phyloP scores from a whole-genome alignment of 495 filamentous ascomycete genomes.

The Bacidia rubella region DNA sequence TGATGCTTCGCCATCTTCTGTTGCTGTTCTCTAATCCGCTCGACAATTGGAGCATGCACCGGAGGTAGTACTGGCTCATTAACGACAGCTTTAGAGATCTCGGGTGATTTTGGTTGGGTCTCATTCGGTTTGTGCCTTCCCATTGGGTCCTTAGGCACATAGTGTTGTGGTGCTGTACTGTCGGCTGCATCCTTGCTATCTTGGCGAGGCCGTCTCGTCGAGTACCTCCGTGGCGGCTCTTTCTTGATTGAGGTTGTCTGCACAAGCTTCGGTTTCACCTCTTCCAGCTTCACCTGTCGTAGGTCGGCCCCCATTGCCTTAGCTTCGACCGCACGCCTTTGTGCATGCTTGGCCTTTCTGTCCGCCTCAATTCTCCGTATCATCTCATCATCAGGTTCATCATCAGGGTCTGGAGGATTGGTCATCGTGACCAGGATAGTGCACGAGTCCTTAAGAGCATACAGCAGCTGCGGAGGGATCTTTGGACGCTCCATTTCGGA shows the following conservation, averaged over 20 bases:
- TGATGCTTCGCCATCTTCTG: background rate
- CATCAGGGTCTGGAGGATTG: slow-evolving; percentile 17
- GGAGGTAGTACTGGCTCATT: slow-evolving; percentile 9
- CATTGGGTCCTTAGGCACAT: slow-evolving; percentile 5
- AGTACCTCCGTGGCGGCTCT: slow-evolving; percentile 10
- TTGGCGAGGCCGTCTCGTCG: slow-evolving; percentile 8
- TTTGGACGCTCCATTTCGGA: slow-evolving; percentile 18
- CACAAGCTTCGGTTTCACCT: slow-evolving; percentile 8
- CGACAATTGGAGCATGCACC: slow-evolving; percentile 15
- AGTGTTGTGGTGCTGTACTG: background rate
- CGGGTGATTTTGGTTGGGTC: background rate
- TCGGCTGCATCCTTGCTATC: slow-evolving; percentile 4
- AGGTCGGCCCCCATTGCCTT: slow-evolving; percentile 5
- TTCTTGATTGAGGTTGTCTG: slow-evolving; percentile 1
- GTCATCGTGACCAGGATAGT: slow-evolving; percentile 18
- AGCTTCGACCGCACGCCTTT: slow-evolving; percentile 7
- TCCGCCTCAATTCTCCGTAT: slow-evolving; percentile 14
- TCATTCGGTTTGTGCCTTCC: slow-evolving; percentile 4
- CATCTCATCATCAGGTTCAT: slow-evolving; percentile 16
- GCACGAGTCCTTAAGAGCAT: slow-evolving; percentile 15
- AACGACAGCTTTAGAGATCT: background rate
- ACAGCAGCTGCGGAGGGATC: slow-evolving; percentile 5
- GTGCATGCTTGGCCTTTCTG: slow-evolving; percentile 9
- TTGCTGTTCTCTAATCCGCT: slow-evolving; percentile 2
- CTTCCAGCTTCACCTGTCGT: slow-evolving; percentile 3